These are phyloP conservation scores for Hyphopichia pseudoburtonii DNA, from an alignment of 1,139 yeast species.

Conservation along the genomic window DNA sequence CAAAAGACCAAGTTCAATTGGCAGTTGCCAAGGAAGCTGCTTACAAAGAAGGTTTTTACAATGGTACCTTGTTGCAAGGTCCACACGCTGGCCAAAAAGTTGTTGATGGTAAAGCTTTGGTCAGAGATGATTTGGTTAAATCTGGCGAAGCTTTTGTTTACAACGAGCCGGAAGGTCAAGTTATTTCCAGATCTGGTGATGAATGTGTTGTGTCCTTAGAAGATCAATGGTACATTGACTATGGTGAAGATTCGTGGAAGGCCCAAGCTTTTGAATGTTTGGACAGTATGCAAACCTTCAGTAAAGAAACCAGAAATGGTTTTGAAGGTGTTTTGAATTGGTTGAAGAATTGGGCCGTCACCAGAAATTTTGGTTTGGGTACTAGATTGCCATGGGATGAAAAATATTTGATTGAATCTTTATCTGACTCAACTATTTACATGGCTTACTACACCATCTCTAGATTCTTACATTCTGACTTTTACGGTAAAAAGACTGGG, in stretches of 20 bases:
- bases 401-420: constrained; percentile 87
- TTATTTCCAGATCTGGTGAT: constrained; percentile 94
- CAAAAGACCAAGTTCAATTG: constrained; percentile 84
- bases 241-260: constrained; percentile 95
- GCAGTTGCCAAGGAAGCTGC: constrained; percentile 94
- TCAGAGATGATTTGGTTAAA: constrained; percentile 76
- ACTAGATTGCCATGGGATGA: constrained; percentile 97
- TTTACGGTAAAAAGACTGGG: constrained; percentile 77
- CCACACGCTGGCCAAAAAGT: constrained; percentile 86
- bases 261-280: constrained; percentile 82
- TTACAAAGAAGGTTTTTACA: constrained; percentile 95
- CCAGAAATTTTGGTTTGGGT: constrained; percentile 96
- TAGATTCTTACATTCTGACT: constrained; percentile 83
- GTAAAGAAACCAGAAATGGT: constrained; percentile 84
- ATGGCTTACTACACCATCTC: constrained; percentile 94
- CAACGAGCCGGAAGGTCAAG: constrained; percentile 90
- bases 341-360: constrained; percentile 98
- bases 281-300: constrained; percentile 72
- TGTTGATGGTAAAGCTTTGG: constrained; percentile 86
- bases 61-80: constrained; percentile 81
- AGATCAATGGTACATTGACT: constrained; percentile 98
- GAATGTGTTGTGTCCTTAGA: constrained; percentile 95
- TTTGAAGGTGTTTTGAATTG: constrained; percentile 94
- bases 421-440: constrained; percentile 94
- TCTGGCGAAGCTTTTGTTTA: constrained; percentile 82